Conservation (phyloP, 1,284 basidiomycete species). For the Marasmius fiardii region DNA sequence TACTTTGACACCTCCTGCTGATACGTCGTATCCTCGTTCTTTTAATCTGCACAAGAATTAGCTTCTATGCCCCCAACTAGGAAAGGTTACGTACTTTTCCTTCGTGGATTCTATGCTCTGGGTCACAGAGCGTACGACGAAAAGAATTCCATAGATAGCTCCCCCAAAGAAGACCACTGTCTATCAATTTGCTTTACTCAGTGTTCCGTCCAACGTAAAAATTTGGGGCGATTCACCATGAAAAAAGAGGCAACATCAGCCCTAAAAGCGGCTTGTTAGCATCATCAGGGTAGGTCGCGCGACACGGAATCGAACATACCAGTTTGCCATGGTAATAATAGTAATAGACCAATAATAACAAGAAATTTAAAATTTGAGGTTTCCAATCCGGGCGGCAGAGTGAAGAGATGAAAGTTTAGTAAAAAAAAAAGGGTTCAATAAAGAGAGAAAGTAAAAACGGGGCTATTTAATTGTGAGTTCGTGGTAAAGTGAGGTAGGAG, state of each 20-base stretch:
- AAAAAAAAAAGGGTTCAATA: neutral
- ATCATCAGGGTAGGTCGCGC: no score
- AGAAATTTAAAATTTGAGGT: no score
- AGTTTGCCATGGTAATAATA: neutral
- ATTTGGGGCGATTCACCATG: neutral
- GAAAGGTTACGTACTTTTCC: slow-evolving; percentile 36
- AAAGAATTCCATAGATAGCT: slow-evolving; percentile 36
- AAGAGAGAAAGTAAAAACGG: neutral
- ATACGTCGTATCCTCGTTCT: slow-evolving; percentile 50
- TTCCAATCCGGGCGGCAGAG: neutral
- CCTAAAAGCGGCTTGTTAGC: no score
- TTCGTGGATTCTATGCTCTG: slow-evolving; percentile 41
- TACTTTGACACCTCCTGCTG: slow-evolving; percentile 54
- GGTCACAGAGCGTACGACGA: slow-evolving; percentile 32
- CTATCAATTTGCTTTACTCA: slow-evolving; percentile 24
- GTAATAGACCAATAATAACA: no score
- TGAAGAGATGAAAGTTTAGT: neutral
- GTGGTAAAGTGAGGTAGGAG: no score
- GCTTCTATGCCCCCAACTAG: neutral
- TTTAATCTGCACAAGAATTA: slow-evolving; percentile 40
- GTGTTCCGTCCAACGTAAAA: neutral
- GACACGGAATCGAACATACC: no score
- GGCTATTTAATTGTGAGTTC: neutral
- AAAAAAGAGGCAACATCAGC: neutral
- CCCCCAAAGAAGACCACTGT: slow-evolving; percentile 42